These are phyloP conservation scores for Aschersonia sp. DNA, from an alignment of 2,329 filamentous ascomycete genomes.

Conservation along the genomic window DNA sequence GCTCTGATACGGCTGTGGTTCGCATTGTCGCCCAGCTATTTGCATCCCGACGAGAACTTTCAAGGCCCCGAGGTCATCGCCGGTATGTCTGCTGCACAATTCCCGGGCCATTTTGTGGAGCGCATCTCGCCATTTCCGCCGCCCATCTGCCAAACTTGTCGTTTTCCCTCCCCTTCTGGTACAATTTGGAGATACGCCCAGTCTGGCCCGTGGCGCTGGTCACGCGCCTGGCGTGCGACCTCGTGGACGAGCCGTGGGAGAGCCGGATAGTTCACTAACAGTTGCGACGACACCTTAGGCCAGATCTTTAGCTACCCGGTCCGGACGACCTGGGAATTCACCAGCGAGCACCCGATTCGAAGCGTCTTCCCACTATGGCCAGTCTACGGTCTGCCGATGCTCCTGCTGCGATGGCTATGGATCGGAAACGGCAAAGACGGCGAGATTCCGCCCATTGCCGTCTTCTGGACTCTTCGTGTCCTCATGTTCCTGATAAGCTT, in stretches of 20 bases:
- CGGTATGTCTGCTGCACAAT: conserved; percentile 44
- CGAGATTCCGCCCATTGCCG: conserved; percentile 65
- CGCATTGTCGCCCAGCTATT: conserved; percentile 84
- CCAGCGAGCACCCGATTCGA: conserved; percentile 71
- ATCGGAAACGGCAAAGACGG: conserved; percentile 65
- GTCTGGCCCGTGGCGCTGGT: no score
- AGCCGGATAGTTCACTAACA: no score
- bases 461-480: conserved; percentile 79
- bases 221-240: no score
- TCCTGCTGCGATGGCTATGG: conserved; percentile 83
- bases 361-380: conserved; percentile 96
- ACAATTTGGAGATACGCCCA: no score
- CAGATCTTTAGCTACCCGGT: conserved; percentile 88
- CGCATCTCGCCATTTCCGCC: not conserved
- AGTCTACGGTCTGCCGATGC: conserved; percentile 87
- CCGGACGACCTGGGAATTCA: conserved; percentile 91
- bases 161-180: not conserved
- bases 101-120: not conserved
- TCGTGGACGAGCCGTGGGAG: no score
- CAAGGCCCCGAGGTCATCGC: conserved; percentile 96
- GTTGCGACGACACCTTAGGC: conserved; percentile 33
- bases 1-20: conserved; percentile 85
- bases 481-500: conserved; percentile 94
- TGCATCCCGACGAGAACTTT: conserved; percentile 98
- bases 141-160: not conserved